Percentiles rank a stretch among this genome's conserved stretches.
Conservation (phyloP, 441 rosid genomes). For the Melastoma candidum region DNA sequence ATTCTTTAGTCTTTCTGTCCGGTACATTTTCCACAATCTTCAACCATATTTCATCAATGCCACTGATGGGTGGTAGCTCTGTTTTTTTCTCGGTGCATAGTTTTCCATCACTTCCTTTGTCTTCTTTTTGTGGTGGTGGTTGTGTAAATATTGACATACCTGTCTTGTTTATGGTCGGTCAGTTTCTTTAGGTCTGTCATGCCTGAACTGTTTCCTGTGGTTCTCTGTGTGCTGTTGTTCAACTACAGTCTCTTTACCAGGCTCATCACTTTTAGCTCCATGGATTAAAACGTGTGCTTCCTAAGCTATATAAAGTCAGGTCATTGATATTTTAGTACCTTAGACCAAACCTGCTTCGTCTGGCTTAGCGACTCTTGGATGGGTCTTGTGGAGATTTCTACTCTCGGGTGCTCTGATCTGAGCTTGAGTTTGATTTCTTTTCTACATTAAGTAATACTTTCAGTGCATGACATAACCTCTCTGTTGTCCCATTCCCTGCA, state of each 20-base stretch:
- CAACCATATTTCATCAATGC: constrained; percentile 19
- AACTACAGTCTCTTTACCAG: constrained; percentile 6
- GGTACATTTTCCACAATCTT: constrained; percentile 16
- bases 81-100: constrained; percentile 10
- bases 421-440: constrained; percentile 13
- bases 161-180: neutral
- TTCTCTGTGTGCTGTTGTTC: constrained; percentile 3
- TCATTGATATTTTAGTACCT: neutral
- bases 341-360: no score
- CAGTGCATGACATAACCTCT: constrained; percentile 18
- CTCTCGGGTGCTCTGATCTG: constrained; percentile 13
- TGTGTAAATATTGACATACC: constrained; percentile 3
- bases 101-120: constrained; percentile 3
- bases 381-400: constrained; percentile 17
- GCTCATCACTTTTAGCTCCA: constrained; percentile 12
- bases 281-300: neutral
- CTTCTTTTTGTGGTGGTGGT: constrained; percentile 6
- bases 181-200: constrained; percentile 1
- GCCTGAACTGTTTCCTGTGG: neutral
- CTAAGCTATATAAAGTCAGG: no score
- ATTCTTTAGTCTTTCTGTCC: constrained; percentile 16
- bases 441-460: constrained; percentile 17
- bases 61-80: constrained; percentile 3
- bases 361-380: constrained; percentile 3
- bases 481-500: constrained; percentile 17